Evolutionary conservation across 345 rosid species (phyloP).

Genomic region (Hevea brasiliensis): DNA sequence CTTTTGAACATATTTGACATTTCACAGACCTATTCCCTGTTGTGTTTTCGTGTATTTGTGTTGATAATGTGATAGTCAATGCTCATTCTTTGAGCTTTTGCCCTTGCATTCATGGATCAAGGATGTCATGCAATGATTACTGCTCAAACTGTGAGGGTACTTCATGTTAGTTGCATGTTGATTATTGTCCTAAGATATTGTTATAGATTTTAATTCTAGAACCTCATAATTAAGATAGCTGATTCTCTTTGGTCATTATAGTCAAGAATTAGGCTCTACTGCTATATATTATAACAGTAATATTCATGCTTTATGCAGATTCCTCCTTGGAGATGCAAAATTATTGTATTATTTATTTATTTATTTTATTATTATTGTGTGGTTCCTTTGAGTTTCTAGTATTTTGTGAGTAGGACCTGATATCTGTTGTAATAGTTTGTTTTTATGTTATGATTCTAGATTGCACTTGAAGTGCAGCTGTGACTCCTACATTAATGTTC

Average conservation of each 20-base stretch:
- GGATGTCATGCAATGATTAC: neutral
- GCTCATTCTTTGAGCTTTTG: neutral
- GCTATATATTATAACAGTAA: slow-evolving; percentile 5
- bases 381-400: neutral
- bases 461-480: slow-evolving; percentile 1
- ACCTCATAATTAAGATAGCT: neutral
- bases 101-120: neutral
- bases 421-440: neutral
- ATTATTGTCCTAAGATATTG: neutral
- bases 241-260: neutral
- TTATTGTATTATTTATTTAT: neutral
- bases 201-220: neutral
- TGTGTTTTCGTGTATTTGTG: slow-evolving; percentile 14
- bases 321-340: neutral
- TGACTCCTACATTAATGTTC: neutral
- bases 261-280: neutral
- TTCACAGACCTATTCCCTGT: neutral
- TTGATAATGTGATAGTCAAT: neutral
- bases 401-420: neutral
- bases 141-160: neutral
- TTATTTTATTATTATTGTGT: neutral
- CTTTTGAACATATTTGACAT: neutral
- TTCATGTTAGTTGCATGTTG: neutral
- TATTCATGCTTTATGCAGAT: neutral
- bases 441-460: slow-evolving; percentile 10